Conservation (phyloP, 148 eudicot genomes). For the Rhododendron williamsianum region DNA sequence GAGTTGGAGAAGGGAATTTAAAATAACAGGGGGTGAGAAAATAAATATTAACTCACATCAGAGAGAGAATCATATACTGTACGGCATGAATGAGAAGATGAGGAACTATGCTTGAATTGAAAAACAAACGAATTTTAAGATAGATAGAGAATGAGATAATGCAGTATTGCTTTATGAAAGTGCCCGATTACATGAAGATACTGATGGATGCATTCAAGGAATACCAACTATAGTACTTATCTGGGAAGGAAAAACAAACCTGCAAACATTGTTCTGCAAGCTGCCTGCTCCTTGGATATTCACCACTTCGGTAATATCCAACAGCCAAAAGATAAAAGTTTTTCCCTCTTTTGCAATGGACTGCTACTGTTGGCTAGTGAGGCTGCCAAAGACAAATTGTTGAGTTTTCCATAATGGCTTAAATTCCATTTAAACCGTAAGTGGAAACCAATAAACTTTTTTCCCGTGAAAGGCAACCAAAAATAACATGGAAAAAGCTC, state of each 20-base stretch:
- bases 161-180: neutral
- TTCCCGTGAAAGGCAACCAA: neutral
- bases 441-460: neutral
- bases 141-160: neutral
- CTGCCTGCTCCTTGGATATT: slow-evolving; percentile 60
- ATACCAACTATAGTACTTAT: neutral
- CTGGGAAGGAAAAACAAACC: slow-evolving; percentile 31
- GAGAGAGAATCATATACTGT: neutral
- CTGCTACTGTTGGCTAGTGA: slow-evolving; percentile 55
- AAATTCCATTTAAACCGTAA: neutral
- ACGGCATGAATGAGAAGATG: neutral
- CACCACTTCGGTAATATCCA: slow-evolving; percentile 78
- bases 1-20: neutral
- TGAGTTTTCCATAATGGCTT: neutral
- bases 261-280: slow-evolving; percentile 73
- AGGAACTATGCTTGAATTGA: neutral
- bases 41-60: neutral
- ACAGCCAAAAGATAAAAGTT: slow-evolving; percentile 72
- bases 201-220: neutral
- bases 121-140: neutral
- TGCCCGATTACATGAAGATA: neutral
- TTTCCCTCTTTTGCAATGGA: slow-evolving; percentile 67
- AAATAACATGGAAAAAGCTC: neutral
- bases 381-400: slow-evolving; percentile 39
- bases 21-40: neutral